Evolutionary conservation across 345 rosid species (phyloP).

Genomic region (Populus ilicifolia): DNA sequence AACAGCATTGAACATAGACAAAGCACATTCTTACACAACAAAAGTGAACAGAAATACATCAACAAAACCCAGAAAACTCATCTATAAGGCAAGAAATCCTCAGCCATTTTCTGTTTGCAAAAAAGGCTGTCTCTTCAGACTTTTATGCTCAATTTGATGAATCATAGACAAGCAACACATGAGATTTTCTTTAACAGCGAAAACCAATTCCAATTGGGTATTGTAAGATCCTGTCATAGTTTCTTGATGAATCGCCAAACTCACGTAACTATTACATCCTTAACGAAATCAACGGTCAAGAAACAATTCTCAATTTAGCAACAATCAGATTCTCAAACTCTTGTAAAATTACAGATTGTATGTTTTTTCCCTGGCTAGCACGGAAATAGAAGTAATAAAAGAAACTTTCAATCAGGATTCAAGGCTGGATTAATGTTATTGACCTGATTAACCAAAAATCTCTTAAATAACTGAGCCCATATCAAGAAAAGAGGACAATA

Average conservation of each 20-base stretch:
- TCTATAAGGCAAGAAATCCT: background rate
- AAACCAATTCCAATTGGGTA: background rate
- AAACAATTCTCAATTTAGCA: background rate
- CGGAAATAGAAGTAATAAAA: background rate
- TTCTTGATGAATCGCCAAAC: background rate
- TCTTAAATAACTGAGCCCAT: background rate
- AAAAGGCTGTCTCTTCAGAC: background rate
- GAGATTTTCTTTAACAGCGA: background rate
- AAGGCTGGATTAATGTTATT: background rate
- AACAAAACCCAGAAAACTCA: background rate
- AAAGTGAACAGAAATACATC: background rate
- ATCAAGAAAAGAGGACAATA: background rate
- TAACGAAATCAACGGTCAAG: background rate
- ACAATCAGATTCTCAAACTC: background rate
- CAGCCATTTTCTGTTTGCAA: background rate
- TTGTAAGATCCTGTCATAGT: background rate
- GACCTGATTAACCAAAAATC: background rate
- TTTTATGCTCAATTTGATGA: too few relatives aligned
- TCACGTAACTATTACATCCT: background rate
- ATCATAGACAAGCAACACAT: background rate
- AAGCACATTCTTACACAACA: background rate
- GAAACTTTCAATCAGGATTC: background rate
- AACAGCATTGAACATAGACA: background rate
- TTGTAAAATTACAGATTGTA: background rate
- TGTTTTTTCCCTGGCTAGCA: background rate